Conservation (phyloP, 2,329 filamentous ascomycete species). For the Ophiocordyceps robertsii region DNA sequence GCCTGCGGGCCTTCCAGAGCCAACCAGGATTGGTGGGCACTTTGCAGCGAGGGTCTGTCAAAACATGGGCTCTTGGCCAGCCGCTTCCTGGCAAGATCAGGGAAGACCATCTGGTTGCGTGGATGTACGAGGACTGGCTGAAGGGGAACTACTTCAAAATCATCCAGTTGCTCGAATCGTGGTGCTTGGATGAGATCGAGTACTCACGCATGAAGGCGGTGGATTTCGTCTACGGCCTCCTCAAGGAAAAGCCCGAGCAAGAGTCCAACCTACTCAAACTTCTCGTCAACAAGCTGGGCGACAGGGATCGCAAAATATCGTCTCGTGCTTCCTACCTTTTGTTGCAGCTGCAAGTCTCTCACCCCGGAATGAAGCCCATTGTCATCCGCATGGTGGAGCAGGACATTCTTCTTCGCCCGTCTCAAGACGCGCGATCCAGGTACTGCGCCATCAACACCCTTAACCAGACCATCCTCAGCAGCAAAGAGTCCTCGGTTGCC, state of each 20-base stretch:
- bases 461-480: constrained; percentile 88
- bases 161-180: constrained; percentile 78
- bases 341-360: constrained; percentile 77
- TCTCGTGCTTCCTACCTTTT: constrained; percentile 87
- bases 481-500: constrained; percentile 68
- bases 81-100: constrained; percentile 61
- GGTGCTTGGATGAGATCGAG: constrained; percentile 91
- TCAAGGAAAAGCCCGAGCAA: constrained; percentile 95
- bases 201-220: constrained; percentile 80
- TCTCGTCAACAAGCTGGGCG: constrained; percentile 91
- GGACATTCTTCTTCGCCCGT: constrained; percentile 75
- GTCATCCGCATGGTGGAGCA: constrained; percentile 77
- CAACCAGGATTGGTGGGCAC: constrained; percentile 66
- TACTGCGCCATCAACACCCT: constrained; percentile 96
- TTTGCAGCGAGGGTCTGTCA: constrained; percentile 46
- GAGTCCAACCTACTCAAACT: constrained; percentile 86
- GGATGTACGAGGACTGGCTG: constrained; percentile 91
- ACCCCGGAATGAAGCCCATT: constrained; percentile 87
- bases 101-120: constrained; percentile 66
- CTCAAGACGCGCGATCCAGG: constrained; percentile 76
- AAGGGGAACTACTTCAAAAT: constrained; percentile 91
- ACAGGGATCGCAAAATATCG: constrained; percentile 88
- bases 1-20: constrained; percentile 63
- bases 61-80: constrained; percentile 54
- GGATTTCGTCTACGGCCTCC: constrained; percentile 79